Evolutionary conservation across 164 flowering plant species (phyloP).

Genomic region (Saururus chinensis): DNA sequence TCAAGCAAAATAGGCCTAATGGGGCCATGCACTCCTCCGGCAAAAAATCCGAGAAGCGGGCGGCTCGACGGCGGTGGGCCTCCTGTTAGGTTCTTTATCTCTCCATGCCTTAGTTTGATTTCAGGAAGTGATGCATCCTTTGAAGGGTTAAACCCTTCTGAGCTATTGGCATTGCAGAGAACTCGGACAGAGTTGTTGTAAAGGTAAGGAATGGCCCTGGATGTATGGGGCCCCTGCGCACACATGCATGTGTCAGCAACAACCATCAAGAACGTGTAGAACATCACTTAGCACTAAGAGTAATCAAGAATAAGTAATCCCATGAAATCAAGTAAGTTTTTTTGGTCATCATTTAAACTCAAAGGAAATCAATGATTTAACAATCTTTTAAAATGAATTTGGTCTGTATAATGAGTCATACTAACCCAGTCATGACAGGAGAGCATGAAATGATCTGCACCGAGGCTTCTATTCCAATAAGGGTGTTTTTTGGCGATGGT

Average conservation of each 20-base stretch:
- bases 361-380: background rate
- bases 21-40: slow-evolving; percentile 30
- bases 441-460: slow-evolving; percentile 55
- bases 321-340: too few relatives aligned
- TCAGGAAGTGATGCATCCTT: slow-evolving; percentile 33
- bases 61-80: slow-evolving; percentile 22
- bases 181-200: slow-evolving; percentile 26
- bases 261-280: background rate
- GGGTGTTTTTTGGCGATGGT: slow-evolving; percentile 20
- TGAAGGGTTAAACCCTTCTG: slow-evolving; percentile 22
- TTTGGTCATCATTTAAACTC: too few relatives aligned
- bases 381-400: background rate
- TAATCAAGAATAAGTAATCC: background rate
- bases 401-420: background rate
- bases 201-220: slow-evolving; percentile 13
- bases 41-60: slow-evolving; percentile 29
- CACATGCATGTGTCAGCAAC: background rate
- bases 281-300: too few relatives aligned
- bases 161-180: slow-evolving; percentile 33
- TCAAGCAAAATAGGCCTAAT: slow-evolving; percentile 22
- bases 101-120: slow-evolving; percentile 12
- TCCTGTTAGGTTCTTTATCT: slow-evolving; percentile 10
- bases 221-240: slow-evolving; percentile 22
- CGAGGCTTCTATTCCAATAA: slow-evolving; percentile 45
- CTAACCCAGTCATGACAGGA: slow-evolving; percentile 63